Evolutionary conservation across 495 filamentous ascomycete genomes (phyloP), one percentile per base, ranked within the genome.

Genomic region (Pseudomonodictys pantanalensis): DNA sequence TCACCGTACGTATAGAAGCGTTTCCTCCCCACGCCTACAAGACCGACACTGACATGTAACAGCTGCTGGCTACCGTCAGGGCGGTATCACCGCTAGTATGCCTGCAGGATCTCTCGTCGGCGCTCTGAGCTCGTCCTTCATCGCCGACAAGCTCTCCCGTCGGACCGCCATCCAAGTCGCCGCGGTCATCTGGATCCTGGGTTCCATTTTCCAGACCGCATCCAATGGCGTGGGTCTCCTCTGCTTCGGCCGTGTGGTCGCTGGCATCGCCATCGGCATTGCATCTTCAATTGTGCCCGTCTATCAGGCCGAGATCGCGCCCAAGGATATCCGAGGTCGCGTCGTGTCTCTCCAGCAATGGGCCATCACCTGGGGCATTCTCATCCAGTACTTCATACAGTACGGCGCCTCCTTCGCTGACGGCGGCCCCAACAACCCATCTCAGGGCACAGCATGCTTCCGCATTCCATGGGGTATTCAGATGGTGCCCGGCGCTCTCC

Each of bases 261-360:
- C 82, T 55, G 89, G 89, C 48, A 60, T 93, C 42, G 86, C 84
- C 53, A 83, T 90, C 56, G 89, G 89, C 58, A 87, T 90, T 50
- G 83, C 82, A 11, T 90, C 87, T 2, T 81, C 87, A 15, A 76
- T 90, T 46, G 86, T 89, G 29, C 89, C 89, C 4, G 84, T 91
- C 22, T 92, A 92, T 66, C 84, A 89, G 53, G 81, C 88, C 32
- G 89, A 93, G 70, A 81, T 92, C 52, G 81, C 88, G 4, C 89
- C 86, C 17, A 87, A 88, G 58, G 85, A 88, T 56, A 89, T 89
- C 64, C 83, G 89, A 55, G 89, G 89, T 29, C 80, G 89, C 17
- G 79, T 93, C 22, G 87, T 92, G 11, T 82, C 81, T 18, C 72
- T 86, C 2, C 86, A 90, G 69, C 85, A 90, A 69, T 88, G 88